Evolutionary conservation across 2,329 filamentous ascomycete genomes (phyloP), one percentile per base, ranked within the genome.

Genomic region (Xylariaceae sp.): DNA sequence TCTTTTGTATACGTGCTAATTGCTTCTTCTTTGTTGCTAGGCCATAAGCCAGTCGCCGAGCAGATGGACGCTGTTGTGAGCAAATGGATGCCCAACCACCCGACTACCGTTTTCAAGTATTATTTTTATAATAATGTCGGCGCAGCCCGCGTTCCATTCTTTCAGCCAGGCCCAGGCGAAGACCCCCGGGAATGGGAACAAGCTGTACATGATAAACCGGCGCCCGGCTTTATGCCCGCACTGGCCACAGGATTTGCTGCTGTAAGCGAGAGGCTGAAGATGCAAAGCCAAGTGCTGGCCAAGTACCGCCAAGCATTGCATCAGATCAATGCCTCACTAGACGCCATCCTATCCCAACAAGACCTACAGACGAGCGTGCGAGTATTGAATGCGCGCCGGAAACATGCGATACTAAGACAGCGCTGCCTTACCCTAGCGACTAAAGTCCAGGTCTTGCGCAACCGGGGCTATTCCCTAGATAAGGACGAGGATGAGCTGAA

Each of bases 121-220:
- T 92, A 92, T 75, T 89, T 94, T 70, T 95, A 94, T 78, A 94
- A 94, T 73, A 84, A 88, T 62, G 88, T 91, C 59, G 85, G 87
- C 60, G 83, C 87, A 65, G 80, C 83, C 50, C 80, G 81, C 67
- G 85, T 87, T n/a, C 87, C 87, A 8, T 91, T 87, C 70, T 91
- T 88, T 71, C 81, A 85, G 60, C 87, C 87, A 2, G 77, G 81
- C 12, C 75, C 83, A 1, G 76, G 81, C 62, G 89, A 94, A 67
- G 85, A 91, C 66, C 82, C 86, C 39, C 80, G 83, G 60, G 88
- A 88, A 67, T 95, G 89, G 88, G 89, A 95, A 66, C 87, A 91
- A 64, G 89, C 89, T 0, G 79, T 92, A 31, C 82, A 87, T 62
- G 87, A 87, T 66, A 91, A 91, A 72, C 89, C 89, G 3, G 86